Base-by-base conservation (phyloP, 441 rosid genomes). In the Corymbia citriodora region DNA sequence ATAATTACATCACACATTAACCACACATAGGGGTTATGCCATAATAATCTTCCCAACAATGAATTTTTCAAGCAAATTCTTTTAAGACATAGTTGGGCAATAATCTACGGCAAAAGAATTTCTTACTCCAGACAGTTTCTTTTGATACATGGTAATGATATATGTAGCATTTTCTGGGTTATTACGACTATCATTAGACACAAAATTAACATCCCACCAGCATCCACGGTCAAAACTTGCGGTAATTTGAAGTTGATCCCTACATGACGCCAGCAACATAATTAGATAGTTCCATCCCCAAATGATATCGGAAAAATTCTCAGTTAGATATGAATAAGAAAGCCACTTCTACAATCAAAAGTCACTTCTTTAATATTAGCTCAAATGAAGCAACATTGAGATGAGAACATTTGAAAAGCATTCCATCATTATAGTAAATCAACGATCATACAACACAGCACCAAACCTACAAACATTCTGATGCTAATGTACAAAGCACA, bases 1-100 rank as follows among this genome's bases (percentile, higher is more conserved):
- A 93, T 40, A 91, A 52, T 87, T n/a, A 89, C 57, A 74, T 81
- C 50, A 91, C 49, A 83, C 40, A 63, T 25, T 87, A 16, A 55
- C 87, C 19, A 55, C 88, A 36, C 59, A 90, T 53, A 86, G 4
- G 87, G 92, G 74, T 49, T 25, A 50, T 50, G 53, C 53, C 53
- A 50, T 50, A 50, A 50, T 50, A 57, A 57, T 57, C 63, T 57
- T 25, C 63, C 29, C 21, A 57, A 23, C 2, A 57, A 57, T 21
- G 53, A 50, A 50, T 11, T 57, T 57, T 57, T 57, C 13, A 3
- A 57, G 63, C 4, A 57, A 0, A 57, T 21, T 12, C 63, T 23
- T 57, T 57, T 23, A 9, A 57, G 9, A 0, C 63, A 57, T 57
- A 57, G 23, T 57, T 57, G 63, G 27, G 0, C 29, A 57, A 23